These are phyloP conservation scores for Anthracocystis panici-leucophaei DNA, from an alignment of 1,284 basidiomycete species.

Conservation along the genomic window DNA sequence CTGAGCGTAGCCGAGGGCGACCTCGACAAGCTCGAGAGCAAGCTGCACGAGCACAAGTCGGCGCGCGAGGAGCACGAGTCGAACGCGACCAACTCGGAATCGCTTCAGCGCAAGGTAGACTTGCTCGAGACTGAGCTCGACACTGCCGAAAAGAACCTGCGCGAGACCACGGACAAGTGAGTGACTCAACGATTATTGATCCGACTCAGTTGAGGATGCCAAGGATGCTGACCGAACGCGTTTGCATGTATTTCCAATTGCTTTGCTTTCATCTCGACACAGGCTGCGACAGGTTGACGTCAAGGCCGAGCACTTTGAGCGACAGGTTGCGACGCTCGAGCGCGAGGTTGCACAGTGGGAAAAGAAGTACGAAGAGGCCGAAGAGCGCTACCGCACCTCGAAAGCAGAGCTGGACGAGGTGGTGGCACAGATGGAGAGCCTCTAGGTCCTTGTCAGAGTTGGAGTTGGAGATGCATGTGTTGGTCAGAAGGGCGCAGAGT, in stretches of 20 bases:
- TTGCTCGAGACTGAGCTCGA: slow-evolving; percentile 96
- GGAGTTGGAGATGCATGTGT: slow-evolving; percentile 13
- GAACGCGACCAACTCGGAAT: slow-evolving; percentile 81
- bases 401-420: slow-evolving; percentile 91
- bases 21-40: slow-evolving; percentile 82
- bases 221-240: slow-evolving; percentile 8
- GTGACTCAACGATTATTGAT: slow-evolving; percentile 66
- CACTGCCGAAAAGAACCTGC: slow-evolving; percentile 93
- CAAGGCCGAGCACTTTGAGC: slow-evolving; percentile 98
- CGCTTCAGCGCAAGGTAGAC: slow-evolving; percentile 85
- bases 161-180: slow-evolving; percentile 96
- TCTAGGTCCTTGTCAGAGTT: slow-evolving; percentile 71
- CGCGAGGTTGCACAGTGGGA: slow-evolving; percentile 94
- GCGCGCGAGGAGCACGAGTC: slow-evolving; percentile 80
- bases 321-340: slow-evolving; percentile 86
- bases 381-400: slow-evolving; percentile 80
- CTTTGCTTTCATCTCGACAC: slow-evolving; percentile 8
- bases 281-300: slow-evolving; percentile 97
- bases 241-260: not conserved
- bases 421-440: slow-evolving; percentile 81
- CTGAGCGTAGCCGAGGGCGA: slow-evolving; percentile 79
- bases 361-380: slow-evolving; percentile 90
- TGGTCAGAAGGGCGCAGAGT: not conserved
- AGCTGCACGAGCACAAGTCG: slow-evolving; percentile 79
- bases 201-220: not conserved